These are phyloP conservation scores for Primulina tabacum DNA, from an alignment of 257 asterid genomes.

Conservation along the genomic window DNA sequence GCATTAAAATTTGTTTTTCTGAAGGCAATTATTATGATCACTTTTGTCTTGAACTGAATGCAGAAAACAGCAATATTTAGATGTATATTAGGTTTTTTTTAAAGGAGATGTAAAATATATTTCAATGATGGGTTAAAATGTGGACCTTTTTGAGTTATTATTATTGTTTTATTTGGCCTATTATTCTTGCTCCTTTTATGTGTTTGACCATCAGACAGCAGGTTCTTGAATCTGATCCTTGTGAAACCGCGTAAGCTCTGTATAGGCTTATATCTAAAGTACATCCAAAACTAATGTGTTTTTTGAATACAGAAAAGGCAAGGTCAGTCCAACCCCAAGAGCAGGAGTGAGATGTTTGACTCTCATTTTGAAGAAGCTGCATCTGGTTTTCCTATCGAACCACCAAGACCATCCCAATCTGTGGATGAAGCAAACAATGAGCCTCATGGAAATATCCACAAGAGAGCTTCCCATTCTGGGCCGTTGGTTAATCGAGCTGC, in stretches of 20 bases:
- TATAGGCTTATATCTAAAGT: background rate
- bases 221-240: constrained; percentile 7
- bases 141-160: background rate
- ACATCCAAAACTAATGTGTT: constrained; percentile 10
- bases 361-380: constrained; percentile 88
- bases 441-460: constrained; percentile 49
- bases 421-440: constrained; percentile 55
- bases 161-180: background rate
- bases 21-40: background rate
- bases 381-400: constrained; percentile 94
- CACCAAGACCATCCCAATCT: constrained; percentile 75
- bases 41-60: background rate
- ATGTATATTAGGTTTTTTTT: background rate
- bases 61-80: background rate
- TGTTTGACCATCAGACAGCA: background rate
- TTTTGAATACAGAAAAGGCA: constrained; percentile 65
- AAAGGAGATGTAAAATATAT: background rate
- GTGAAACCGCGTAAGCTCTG: background rate
- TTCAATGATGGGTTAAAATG: background rate
- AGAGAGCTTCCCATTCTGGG: constrained; percentile 93
- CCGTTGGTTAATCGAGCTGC: constrained; percentile 87
- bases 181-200: background rate
- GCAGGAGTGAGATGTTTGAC: constrained; percentile 96
- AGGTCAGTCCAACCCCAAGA: constrained; percentile 69
- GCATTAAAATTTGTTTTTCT: background rate